Base-by-base conservation (phyloP, 2,329 filamentous ascomycete species). In the Sarocladiaceae sp. region DNA sequence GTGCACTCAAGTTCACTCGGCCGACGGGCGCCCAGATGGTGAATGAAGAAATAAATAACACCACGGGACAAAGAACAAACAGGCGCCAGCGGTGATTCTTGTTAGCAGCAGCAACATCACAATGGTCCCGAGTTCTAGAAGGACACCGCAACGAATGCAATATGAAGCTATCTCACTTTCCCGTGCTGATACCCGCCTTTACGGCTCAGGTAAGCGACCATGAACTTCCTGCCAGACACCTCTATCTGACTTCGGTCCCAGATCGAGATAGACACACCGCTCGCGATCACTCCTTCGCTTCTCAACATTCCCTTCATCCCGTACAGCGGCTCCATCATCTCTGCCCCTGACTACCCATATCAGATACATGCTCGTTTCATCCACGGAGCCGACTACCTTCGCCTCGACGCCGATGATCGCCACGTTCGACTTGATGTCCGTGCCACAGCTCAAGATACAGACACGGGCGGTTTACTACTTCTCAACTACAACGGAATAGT, bases 401-500 rank as follows among this genome's bases (percentile, higher is more conserved):
- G 67, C 23, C 63, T 63, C 49, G 71, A 73, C 53, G 64, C 68
- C 2, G 61, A 64, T 48, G 69, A 68, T 3, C 58, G 62, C 28
- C 64, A 68, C 55, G 59, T 67, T 25, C 64, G 69, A 23, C 65
- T 74, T 47, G 66, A 72, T 35, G 71, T 73, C 8, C 62, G 62
- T 15, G 66, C 64, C 51, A 59, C 69, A 29, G 59, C 68, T 25
- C 66, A 63, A 22, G 63, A 66, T 35, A 63, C 65, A 50, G 48
- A 51, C 8, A 62, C 60, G 8, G 67, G 66, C 20, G 63, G 66
- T 12, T 31, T 67, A 12, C 60, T 74, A 37, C 63, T 58, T 29
- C 71, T 67, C 53, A 66, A 61, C 52, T 73, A 74, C 52, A 67
- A 60, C 15, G 71, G 71, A 8, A 60, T 70, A 12, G 66, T 74